Percentiles rank a stretch among this genome's conserved stretches.
These are phyloP conservation scores for Candida odintsovae DNA, from an alignment of 805 yeast genomes.

Conservation along the genomic window DNA sequence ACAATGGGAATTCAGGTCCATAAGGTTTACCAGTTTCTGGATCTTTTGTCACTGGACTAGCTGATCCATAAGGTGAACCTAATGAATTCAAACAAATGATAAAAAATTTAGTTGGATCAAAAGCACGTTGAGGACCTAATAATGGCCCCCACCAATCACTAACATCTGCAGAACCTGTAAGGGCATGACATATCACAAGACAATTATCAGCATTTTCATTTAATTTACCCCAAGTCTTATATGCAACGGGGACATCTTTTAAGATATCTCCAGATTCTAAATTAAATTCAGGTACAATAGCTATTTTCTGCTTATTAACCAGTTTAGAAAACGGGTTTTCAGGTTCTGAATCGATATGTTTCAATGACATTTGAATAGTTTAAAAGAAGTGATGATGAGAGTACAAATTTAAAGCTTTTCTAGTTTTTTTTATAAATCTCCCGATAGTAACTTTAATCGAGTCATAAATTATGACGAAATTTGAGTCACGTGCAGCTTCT, in stretches of 20 bases:
- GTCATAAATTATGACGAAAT: neutral
- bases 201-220: constrained; percentile 68
- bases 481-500: neutral
- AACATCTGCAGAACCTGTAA: constrained; percentile 93
- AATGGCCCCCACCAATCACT: constrained; percentile 99
- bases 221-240: constrained; percentile 90
- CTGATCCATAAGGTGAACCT: constrained; percentile 95
- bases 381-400: too few species aligned
- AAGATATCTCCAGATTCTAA: constrained; percentile 81
- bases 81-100: constrained; percentile 86
- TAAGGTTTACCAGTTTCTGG: constrained; percentile 69
- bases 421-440: too few species aligned
- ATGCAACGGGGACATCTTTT: constrained; percentile 80
- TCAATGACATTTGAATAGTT: constrained; percentile 1
- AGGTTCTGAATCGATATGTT: constrained; percentile 28
- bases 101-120: constrained; percentile 85
- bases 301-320: constrained; percentile 73
- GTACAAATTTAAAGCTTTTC: neutral
- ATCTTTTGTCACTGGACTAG: constrained; percentile 83
- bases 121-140: constrained; percentile 77
- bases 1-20: constrained; percentile 94
- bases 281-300: constrained; percentile 64
- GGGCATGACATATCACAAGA: constrained; percentile 90
- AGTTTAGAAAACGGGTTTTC: constrained; percentile 65
- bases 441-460: too few species aligned